These are phyloP conservation scores for Schizosaccharomyces lindneri DNA, from an alignment of 805 yeast species.

Conservation along the genomic window DNA sequence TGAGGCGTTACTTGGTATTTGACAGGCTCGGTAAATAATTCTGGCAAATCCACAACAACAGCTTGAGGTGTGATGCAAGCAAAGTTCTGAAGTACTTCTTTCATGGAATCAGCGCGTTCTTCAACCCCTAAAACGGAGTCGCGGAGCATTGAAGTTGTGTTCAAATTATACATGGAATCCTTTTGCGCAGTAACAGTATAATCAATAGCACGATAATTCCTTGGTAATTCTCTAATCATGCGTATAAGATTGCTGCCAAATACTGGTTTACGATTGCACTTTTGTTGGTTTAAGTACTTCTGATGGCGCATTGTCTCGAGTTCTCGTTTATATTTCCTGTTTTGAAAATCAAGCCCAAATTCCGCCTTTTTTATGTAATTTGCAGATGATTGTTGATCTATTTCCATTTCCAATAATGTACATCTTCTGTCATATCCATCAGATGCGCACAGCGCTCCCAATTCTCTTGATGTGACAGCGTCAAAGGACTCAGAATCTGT, in stretches of 20 bases:
- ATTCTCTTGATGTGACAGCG: slow-evolving; percentile 8
- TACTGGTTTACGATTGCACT: slow-evolving; percentile 41
- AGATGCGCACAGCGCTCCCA: slow-evolving; percentile 4
- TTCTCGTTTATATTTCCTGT: background rate
- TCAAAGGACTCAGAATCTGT: slow-evolving; percentile 11
- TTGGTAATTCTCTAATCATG: background rate
- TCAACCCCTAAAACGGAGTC: slow-evolving; percentile 8
- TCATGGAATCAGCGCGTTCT: slow-evolving; percentile 17
- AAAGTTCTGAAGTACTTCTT: slow-evolving; percentile 38
- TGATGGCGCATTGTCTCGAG: slow-evolving; percentile 27
- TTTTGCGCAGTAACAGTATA: slow-evolving; percentile 16
- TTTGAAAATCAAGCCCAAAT: background rate
- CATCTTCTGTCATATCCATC: slow-evolving; percentile 17
- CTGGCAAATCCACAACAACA: slow-evolving; percentile 43
- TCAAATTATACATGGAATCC: background rate
- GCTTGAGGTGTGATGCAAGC: slow-evolving; percentile 76
- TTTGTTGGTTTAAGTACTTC: slow-evolving; percentile 35
- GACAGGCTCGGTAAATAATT: slow-evolving; percentile 2
- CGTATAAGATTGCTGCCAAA: slow-evolving; percentile 21
- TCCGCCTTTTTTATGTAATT: slow-evolving; percentile 13
- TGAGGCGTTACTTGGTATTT: background rate
- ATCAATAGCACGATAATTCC: slow-evolving; percentile 4
- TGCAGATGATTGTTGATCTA: slow-evolving; percentile 9
- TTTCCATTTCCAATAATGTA: slow-evolving; percentile 11
- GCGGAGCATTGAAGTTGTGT: slow-evolving; percentile 3